These are phyloP conservation scores for Malus asiatica DNA, from an alignment of 306 rosid genomes.

Conservation along the genomic window DNA sequence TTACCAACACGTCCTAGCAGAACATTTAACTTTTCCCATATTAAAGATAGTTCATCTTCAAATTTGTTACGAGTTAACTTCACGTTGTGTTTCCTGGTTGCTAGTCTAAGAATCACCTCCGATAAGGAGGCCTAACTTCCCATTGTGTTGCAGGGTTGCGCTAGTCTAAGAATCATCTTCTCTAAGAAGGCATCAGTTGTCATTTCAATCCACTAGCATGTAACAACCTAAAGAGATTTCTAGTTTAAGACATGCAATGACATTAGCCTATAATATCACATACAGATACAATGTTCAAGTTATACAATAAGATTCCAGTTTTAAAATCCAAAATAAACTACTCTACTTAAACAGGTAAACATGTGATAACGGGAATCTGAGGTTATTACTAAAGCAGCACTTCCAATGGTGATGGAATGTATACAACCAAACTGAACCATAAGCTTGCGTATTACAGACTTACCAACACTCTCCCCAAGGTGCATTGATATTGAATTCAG, in stretches of 20 bases:
- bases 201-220: not conserved
- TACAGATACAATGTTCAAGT: not conserved
- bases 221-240: not conserved
- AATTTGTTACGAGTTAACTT: not conserved
- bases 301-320: not conserved
- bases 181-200: not conserved
- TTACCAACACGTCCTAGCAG: not conserved
- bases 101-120: not conserved
- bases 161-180: not conserved
- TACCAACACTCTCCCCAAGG: constrained; percentile 99
- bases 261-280: not conserved
- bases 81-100: not conserved
- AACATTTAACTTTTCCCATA: not conserved
- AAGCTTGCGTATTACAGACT: not conserved
- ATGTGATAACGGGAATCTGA: not conserved
- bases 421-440: not conserved
- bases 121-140: not conserved
- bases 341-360: not conserved
- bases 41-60: not conserved
- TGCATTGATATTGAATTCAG: constrained; percentile 98
- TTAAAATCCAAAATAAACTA: not conserved
- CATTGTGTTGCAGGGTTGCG: not conserved
- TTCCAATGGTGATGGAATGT: not conserved
- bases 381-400: not conserved
- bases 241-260: not conserved